Evolutionary conservation across 345 rosid genomes (phyloP), one percentile per base, ranked within the genome.

Genomic region (Populus davidiana): DNA sequence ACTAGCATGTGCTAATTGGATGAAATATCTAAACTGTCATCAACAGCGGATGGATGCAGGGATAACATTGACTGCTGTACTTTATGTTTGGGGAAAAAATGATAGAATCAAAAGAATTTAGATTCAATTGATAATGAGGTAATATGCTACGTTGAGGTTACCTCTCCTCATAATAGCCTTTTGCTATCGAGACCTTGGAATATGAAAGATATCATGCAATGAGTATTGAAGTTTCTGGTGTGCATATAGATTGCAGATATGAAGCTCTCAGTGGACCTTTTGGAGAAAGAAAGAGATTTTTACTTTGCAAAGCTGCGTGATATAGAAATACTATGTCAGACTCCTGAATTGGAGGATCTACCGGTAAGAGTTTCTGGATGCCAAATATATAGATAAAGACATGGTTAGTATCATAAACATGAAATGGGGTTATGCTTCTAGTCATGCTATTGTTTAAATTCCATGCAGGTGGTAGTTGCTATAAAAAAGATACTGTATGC

Each of bases 241-340:
- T 69, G 35, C 23, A 47, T 50, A 20, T 83, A 96, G 99, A 75
- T 96, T 75, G 79, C 85, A 47, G 94, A 93, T 70, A 86, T 91
- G 71, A 93, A 90, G 87, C 88, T 91, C 71, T 90, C 96, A 9
- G 88, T 91, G 16, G 95, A 92, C 81, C 80, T 89, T 67, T 80
- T 91, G 88, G 98, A 91, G 67, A 93, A 96, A 78, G 98, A 96
- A 81, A 90, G 97, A 80, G 97, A 96, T 69, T 96, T 96, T 83
- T 96, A 96, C 93, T 86, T 90, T 81, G 87, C 93, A 17, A 96
- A 96, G 83, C 79, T 96, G 71, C 88, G 99, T 71, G 97, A 92
- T 75, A 81, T 93, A 72, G 97, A 93, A 81, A 86, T 91, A 80
- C 91, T 93, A 49, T 93, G 97, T 74, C 98, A 92, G 86, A 80